phyloP scores from a whole-genome alignment of 1,284 basidiomycete genomes.

The Stygiomarasmius scandens region DNA sequence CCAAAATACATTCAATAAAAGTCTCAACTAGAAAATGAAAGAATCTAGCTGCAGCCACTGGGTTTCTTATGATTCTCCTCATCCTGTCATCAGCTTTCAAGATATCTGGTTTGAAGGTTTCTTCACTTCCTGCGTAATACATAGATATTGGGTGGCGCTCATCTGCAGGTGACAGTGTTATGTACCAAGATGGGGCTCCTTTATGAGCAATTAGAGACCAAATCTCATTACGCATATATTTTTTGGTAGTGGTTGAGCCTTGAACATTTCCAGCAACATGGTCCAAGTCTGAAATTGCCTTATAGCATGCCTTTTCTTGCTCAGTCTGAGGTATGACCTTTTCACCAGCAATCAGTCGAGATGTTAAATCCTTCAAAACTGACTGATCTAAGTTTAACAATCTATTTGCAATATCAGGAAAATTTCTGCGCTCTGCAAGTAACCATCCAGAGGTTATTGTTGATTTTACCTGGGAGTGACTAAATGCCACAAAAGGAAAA shows the following conservation, averaged over 20 bases:
- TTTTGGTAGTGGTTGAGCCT: conserved; percentile 35
- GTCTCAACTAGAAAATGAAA: conserved; percentile 26
- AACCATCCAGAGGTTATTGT: conserved; percentile 32
- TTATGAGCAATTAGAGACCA: conserved; percentile 33
- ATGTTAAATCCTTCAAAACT: conserved; percentile 25
- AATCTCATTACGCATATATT: conserved; percentile 39
- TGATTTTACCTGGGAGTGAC: conserved; percentile 39
- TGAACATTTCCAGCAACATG: conserved; percentile 32
- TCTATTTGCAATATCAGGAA: conserved; percentile 27
- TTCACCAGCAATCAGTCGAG: conserved; percentile 26
- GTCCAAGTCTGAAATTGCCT: conserved; percentile 37
- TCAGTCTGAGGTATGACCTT: conserved; percentile 27
- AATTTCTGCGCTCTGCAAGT: conserved; percentile 25
- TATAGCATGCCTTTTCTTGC: conserved; percentile 36
- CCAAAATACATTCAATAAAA: conserved; percentile 28
- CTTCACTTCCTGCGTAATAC: conserved; percentile 24
- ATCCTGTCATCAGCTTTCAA: neutral
- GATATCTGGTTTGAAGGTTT: conserved; percentile 5
- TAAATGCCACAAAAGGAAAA: conserved; percentile 43
- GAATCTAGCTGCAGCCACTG: conserved; percentile 25
- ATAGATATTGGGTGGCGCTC: conserved; percentile 26
- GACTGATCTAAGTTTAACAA: conserved; percentile 27
- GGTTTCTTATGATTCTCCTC: conserved; percentile 25
- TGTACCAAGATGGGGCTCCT: conserved; percentile 30
- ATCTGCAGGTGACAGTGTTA: conserved; percentile 30